Evolutionary conservation across 352 stramenopile genomes (phyloP).

Genomic region (Pythium brachiatum): DNA sequence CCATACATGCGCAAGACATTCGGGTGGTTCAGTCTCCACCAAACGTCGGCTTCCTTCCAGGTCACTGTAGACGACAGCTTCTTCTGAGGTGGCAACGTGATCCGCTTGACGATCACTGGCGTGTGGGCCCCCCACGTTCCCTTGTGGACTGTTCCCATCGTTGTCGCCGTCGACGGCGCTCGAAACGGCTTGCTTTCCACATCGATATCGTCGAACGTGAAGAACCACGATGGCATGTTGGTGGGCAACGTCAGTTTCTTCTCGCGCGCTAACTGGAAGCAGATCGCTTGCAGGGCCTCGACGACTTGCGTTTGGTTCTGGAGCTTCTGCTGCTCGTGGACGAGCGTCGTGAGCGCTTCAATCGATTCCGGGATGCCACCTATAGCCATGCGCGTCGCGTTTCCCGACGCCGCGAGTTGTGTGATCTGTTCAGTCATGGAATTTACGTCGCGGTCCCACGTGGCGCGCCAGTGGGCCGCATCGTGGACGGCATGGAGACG

Average conservation of each 20-base stretch:
- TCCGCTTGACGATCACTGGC: slow-evolving; percentile 23
- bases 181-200: slow-evolving; percentile 12
- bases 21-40: slow-evolving; percentile 35
- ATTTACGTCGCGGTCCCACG: slow-evolving; percentile 16
- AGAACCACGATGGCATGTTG: slow-evolving; percentile 25
- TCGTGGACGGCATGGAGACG: slow-evolving; percentile 8
- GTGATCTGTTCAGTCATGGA: slow-evolving; percentile 13
- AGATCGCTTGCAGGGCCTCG: slow-evolving; percentile 18
- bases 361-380: slow-evolving; percentile 4
- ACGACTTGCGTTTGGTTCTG: slow-evolving; percentile 14
- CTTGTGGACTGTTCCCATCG: slow-evolving; percentile 20
- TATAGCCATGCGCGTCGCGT: slow-evolving; percentile 9
- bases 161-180: background rate
- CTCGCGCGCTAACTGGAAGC: slow-evolving; percentile 16
- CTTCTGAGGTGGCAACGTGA: slow-evolving; percentile 1
- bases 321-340: slow-evolving; percentile 15
- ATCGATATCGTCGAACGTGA: slow-evolving; percentile 26
- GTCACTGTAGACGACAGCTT: slow-evolving; percentile 1
- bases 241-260: slow-evolving; percentile 15
- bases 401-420: slow-evolving; percentile 10
- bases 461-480: slow-evolving; percentile 9
- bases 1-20: slow-evolving; percentile 38
- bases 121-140: slow-evolving; percentile 15
- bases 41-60: slow-evolving; percentile 30
- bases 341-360: slow-evolving; percentile 18